phyloP scores from a whole-genome alignment of 306 rosid genomes.

The Boehmeria nivea region DNA sequence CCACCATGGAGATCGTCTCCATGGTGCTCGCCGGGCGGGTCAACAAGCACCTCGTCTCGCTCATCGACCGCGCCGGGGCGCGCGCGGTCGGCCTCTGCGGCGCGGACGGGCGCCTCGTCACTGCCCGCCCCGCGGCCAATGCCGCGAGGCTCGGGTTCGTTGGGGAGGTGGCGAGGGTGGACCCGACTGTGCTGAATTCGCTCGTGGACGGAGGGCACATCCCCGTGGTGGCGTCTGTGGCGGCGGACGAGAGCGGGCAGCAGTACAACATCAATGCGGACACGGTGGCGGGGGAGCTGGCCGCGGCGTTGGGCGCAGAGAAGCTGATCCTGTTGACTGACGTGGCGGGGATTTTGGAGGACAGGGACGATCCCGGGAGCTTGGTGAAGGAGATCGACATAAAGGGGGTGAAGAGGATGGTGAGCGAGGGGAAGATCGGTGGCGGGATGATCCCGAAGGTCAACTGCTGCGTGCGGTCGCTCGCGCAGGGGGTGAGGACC shows the following conservation, averaged over 20 bases:
- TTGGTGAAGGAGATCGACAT: slow-evolving; percentile 71
- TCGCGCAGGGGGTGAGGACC: slow-evolving; percentile 78
- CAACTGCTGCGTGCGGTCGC: slow-evolving; percentile 67
- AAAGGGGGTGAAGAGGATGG: slow-evolving; percentile 68
- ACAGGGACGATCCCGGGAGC: slow-evolving; percentile 48
- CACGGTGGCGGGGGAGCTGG: slow-evolving; percentile 82
- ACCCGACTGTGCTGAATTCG: slow-evolving; percentile 55
- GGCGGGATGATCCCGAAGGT: slow-evolving; percentile 99
- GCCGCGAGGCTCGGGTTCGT: slow-evolving; percentile 70
- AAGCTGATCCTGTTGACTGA: slow-evolving; percentile 81
- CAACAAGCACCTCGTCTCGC: slow-evolving; percentile 66
- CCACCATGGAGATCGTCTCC: slow-evolving; percentile 91
- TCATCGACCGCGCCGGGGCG: slow-evolving; percentile 75
- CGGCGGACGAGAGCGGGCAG: slow-evolving; percentile 72
- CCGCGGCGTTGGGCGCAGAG: slow-evolving; percentile 91
- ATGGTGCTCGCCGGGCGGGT: slow-evolving; percentile 93
- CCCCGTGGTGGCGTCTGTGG: slow-evolving; percentile 86
- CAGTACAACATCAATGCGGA: slow-evolving; percentile 86
- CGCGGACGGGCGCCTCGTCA: slow-evolving; percentile 65
- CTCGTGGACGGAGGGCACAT: slow-evolving; percentile 54
- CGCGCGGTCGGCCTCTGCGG: slow-evolving; percentile 87
- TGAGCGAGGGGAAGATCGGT: slow-evolving; percentile 55
- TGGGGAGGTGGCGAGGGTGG: slow-evolving; percentile 68
- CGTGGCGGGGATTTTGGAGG: slow-evolving; percentile 75
- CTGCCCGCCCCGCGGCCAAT: slow-evolving; percentile 69